phyloP scores from a whole-genome alignment of 352 stramenopile genomes.

The Plasmopara muralis region DNA sequence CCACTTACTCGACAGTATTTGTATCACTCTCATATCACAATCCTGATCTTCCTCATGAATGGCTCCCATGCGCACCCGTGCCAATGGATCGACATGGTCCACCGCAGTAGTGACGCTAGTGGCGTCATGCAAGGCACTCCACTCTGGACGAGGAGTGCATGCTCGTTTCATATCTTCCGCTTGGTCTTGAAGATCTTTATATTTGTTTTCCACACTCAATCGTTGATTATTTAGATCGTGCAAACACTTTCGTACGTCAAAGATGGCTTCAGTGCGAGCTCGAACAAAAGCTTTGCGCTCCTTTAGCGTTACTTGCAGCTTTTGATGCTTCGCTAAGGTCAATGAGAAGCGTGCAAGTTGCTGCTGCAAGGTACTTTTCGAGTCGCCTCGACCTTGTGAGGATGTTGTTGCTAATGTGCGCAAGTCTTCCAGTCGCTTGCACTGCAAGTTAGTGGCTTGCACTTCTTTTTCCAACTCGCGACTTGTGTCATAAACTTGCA shows the following conservation, averaged over 20 bases:
- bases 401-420: slow-evolving; percentile 10
- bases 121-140: slow-evolving; percentile 46
- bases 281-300: slow-evolving; percentile 28
- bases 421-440: slow-evolving; percentile 44
- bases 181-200: slow-evolving; percentile 27
- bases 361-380: slow-evolving; percentile 17
- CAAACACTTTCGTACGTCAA: slow-evolving; percentile 44
- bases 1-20: slow-evolving; percentile 50
- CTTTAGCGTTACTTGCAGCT: slow-evolving; percentile 16
- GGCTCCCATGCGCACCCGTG: slow-evolving; percentile 29
- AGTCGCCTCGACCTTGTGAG: slow-evolving; percentile 10
- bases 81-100: slow-evolving; percentile 30
- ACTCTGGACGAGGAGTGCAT: slow-evolving; percentile 61
- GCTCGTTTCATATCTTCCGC: slow-evolving; percentile 40
- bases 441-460: slow-evolving; percentile 40
- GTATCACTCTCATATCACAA: slow-evolving; percentile 29
- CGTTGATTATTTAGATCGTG: slow-evolving; percentile 28
- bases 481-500: slow-evolving; percentile 35
- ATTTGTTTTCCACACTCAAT: slow-evolving; percentile 16
- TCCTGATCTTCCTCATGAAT: slow-evolving; percentile 39
- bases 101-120: slow-evolving; percentile 50
- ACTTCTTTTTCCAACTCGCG: slow-evolving; percentile 54
- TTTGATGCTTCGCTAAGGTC: slow-evolving; percentile 16
- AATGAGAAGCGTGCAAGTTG: slow-evolving; percentile 18
- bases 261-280: slow-evolving; percentile 50